Evolutionary conservation across 768 basidiomycete species (phyloP).

Genomic region (Lactarius sanguifluus): DNA sequence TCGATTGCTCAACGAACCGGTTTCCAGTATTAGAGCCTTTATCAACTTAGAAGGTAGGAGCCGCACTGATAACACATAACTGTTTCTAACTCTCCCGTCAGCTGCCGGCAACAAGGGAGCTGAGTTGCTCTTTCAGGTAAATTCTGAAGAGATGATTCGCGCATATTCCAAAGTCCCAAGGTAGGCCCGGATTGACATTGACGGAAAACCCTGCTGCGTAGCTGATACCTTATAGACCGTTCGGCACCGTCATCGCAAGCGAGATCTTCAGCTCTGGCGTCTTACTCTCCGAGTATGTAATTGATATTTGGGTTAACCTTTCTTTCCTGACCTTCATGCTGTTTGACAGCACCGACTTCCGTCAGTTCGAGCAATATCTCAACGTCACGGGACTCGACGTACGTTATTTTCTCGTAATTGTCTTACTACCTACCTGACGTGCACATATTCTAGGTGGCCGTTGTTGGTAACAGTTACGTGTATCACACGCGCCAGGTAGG

Average conservation of each 20-base stretch:
- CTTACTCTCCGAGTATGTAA: constrained; percentile 75
- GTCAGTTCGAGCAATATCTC: constrained; percentile 88
- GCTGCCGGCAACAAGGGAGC: constrained; percentile 87
- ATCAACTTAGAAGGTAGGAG: constrained; percentile 84
- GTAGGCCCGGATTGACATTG: constrained; percentile 37
- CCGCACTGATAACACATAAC: too few species aligned
- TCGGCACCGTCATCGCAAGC: constrained; percentile 85
- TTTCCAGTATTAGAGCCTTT: constrained; percentile 68
- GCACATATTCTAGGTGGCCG: constrained; percentile 62
- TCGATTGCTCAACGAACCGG: constrained; percentile 5
- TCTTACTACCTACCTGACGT: neutral
- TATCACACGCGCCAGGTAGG: constrained; percentile 88
- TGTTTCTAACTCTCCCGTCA: constrained; percentile 32
- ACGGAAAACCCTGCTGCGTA: neutral
- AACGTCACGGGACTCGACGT: constrained; percentile 92
- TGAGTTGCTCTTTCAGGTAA: constrained; percentile 94
- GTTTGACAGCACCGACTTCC: constrained; percentile 79
- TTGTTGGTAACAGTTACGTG: constrained; percentile 88
- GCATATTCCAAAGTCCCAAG: constrained; percentile 85
- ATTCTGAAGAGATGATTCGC: constrained; percentile 90
- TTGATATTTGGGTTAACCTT: neutral
- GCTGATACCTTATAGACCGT: constrained; percentile 54
- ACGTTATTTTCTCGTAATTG: constrained; percentile 32
- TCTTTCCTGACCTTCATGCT: constrained; percentile 12
- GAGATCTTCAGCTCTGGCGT: constrained; percentile 93